phyloP scores from a whole-genome alignment of 164 flowering plant genomes.

The Cinnamomum micranthum region DNA sequence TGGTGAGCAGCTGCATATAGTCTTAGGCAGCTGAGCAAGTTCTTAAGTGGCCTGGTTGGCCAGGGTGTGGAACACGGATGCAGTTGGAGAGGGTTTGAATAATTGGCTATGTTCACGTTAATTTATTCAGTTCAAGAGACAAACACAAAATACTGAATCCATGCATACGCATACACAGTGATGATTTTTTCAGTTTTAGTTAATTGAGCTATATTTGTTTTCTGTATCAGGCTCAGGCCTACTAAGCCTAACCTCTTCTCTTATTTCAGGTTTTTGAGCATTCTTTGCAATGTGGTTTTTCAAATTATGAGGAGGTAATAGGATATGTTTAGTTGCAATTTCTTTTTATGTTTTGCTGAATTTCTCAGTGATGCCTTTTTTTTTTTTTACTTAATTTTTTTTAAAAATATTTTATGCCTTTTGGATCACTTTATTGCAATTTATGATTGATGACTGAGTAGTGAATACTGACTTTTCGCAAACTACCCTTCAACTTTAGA shows the following conservation, averaged over 20 bases:
- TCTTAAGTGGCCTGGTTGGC: too few relatives aligned
- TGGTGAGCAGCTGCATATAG: too few relatives aligned
- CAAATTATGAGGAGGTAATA: conserved; percentile 69
- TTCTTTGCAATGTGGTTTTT: conserved; percentile 66
- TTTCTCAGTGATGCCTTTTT: too few relatives aligned
- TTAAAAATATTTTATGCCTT: neutral
- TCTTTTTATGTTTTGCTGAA: neutral
- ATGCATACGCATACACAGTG: too few relatives aligned
- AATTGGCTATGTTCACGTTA: too few relatives aligned
- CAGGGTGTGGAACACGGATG: too few relatives aligned
- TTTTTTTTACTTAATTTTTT: neutral
- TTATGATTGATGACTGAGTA: neutral
- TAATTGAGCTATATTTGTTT: neutral
- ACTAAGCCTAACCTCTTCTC: neutral
- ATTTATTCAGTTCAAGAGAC: too few relatives aligned
- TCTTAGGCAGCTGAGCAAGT: too few relatives aligned
- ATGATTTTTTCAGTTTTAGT: neutral
- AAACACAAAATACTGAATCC: too few relatives aligned
- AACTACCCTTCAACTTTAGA: neutral
- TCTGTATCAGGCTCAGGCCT: neutral
- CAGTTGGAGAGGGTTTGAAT: too few relatives aligned
- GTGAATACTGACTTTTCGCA: neutral
- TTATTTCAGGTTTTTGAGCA: conserved; percentile 76
- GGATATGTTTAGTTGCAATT: neutral
- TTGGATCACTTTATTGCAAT: neutral